Evolutionary conservation across 2,329 filamentous ascomycete genomes (phyloP).

Genomic region (Beauveria asiatica): DNA sequence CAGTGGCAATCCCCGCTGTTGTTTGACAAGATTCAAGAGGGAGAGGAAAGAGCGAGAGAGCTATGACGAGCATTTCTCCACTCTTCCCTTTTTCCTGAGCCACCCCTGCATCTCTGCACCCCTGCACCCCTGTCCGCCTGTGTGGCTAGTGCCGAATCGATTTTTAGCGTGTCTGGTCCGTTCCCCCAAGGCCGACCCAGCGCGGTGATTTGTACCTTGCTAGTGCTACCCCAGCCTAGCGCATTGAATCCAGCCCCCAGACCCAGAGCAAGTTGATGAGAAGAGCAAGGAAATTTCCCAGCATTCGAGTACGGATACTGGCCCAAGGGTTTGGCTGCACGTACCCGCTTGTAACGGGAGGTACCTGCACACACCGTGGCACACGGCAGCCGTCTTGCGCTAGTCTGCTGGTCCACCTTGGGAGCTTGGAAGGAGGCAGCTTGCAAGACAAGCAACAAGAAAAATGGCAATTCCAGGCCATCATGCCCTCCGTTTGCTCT

Average conservation of each 20-base stretch:
- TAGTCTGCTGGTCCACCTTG: not conserved
- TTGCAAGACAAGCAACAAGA: not conserved
- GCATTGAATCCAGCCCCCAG: not conserved
- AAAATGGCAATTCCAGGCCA: not conserved
- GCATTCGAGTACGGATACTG: no score
- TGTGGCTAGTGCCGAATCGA: conserved; percentile 3
- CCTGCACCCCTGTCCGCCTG: not conserved
- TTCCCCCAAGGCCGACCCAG: not conserved
- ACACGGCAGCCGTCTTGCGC: not conserved
- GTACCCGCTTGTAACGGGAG: conserved; percentile 9
- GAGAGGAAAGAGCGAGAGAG: not conserved
- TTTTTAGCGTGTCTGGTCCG: not conserved
- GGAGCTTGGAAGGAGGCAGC: not conserved
- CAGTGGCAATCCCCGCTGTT: conserved; percentile 1
- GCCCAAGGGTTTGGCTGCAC: not conserved
- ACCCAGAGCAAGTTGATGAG: no score
- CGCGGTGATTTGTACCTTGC: not conserved
- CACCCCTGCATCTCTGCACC: not conserved
- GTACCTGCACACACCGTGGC: not conserved
- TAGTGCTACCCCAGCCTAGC: not conserved
- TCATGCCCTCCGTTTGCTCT: conserved; percentile 4
- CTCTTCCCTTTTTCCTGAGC: not conserved
- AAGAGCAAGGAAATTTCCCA: no score
- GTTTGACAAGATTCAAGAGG: not conserved
- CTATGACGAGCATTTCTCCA: not conserved